A percentile compares a stretch with the other conserved stretches of the same genome.
Evolutionary conservation across 2,329 filamentous ascomycete species (phyloP).

Genomic region (Ascochyta lentis): DNA sequence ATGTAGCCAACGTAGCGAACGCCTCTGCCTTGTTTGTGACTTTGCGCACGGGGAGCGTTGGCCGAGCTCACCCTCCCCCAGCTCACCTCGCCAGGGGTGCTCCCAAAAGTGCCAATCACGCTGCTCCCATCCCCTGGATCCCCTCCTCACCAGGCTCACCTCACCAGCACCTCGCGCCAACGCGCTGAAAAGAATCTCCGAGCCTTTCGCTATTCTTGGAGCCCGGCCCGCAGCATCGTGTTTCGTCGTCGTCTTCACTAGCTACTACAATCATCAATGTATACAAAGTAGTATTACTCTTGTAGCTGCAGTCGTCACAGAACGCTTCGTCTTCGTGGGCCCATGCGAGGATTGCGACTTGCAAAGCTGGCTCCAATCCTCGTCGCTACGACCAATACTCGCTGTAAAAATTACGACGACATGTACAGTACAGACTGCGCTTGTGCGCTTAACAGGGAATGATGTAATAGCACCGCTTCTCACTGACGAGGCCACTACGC

Average conservation of each 20-base stretch:
- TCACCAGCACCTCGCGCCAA: not conserved
- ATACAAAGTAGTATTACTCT: too few relatives aligned
- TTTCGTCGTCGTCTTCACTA: slow-evolving; percentile 10
- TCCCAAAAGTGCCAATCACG: slow-evolving; percentile 1
- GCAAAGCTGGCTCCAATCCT: not conserved
- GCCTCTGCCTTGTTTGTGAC: slow-evolving; percentile 18
- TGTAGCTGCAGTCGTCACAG: slow-evolving; percentile 7
- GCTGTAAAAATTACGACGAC: too few relatives aligned
- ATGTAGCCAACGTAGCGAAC: not conserved
- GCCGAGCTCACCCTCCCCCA: not conserved
- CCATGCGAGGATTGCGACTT: not conserved
- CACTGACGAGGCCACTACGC: slow-evolving; percentile 1
- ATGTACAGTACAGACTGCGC: too few relatives aligned
- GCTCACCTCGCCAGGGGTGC: slow-evolving; percentile 3
- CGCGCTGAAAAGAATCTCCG: slow-evolving; percentile 23
- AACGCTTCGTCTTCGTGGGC: slow-evolving; percentile 6
- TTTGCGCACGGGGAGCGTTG: slow-evolving; percentile 11
- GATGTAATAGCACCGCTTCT: slow-evolving; percentile 3
- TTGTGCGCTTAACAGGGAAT: not conserved
- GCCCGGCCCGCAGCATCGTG: slow-evolving; percentile 13
- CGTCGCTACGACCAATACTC: not conserved
- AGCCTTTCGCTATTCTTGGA: slow-evolving; percentile 22
- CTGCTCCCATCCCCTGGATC: not conserved
- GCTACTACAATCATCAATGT: too few relatives aligned
- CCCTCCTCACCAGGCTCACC: too few relatives aligned